Base-by-base conservation (phyloP, 768 basidiomycete genomes). In the Russula abietina region DNA sequence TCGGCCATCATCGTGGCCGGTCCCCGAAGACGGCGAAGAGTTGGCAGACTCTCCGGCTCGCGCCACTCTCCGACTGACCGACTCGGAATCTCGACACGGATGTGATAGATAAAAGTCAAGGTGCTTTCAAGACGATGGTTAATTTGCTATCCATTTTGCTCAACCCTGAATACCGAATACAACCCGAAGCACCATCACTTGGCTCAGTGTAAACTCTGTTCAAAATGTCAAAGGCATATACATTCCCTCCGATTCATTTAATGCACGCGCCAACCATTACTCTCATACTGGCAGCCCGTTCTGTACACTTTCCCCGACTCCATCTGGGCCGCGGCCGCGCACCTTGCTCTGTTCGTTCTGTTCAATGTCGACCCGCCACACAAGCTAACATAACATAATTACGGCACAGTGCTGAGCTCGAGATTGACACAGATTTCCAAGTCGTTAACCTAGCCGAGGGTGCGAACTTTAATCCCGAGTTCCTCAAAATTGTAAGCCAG, bases 401-500 rank as follows among this genome's bases (percentile, higher is more conserved):
- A 24, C 32, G 3, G 17, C 24, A 4, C 22, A 60, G 59, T n/a
- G 52, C 43, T 36, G 59, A 60, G 24, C 59, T 60, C n/a, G 52
- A 19, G 19, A 36, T 60, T 24, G 52, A 60, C 14, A 43, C 52
- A 46, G 43, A 60, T 19, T 46, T 28, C 41, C 26, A 16, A 1
- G 17, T 19, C 26, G 24, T 60, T 43, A 46, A 60, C 33, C 52
- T 60, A 4, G 19, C n/a, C 43, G 59, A 60, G 14, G 52, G 53
- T 2, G 60, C 26, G 12, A 55, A 54, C 46, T 60, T 60, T n/a
- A 24, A 38, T 0, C 51, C 59, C 4, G 52, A 54, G 32, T 54
- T 54, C 32, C 32, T 60, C 24, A 54, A 60, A 19, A 41, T 60
- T 28, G 59, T 60, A 46, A 54, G 52, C 16, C 6, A 39, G 16